Percentiles rank a stretch among this genome's conserved stretches.
These are phyloP conservation scores for Mycena epipterygia DNA, from an alignment of 768 basidiomycete genomes.

Conservation along the genomic window DNA sequence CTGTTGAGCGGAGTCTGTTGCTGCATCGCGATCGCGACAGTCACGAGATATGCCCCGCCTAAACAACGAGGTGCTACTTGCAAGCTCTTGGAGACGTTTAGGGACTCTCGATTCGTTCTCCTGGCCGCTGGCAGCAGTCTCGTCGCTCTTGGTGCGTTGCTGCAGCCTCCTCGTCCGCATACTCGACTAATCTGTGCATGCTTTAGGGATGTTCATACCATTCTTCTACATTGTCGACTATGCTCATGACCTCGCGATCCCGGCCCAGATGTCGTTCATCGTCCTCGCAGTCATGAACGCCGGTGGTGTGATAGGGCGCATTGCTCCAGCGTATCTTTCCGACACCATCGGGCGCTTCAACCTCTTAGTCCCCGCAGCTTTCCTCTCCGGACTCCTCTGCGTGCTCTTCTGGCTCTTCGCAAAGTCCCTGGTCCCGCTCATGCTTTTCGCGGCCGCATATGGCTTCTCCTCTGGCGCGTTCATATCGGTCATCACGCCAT, in stretches of 20 bases:
- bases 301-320: conserved; percentile 74
- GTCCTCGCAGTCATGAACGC: conserved; percentile 79
- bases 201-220: conserved; percentile 76
- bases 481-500: conserved; percentile 76
- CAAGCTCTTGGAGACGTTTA: conserved; percentile 51
- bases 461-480: conserved; percentile 79
- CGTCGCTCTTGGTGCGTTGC: conserved; percentile 69
- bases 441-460: conserved; percentile 67
- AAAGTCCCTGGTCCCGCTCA: conserved; percentile 53
- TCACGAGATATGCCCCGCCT: conserved; percentile 51
- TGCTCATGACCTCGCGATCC: conserved; percentile 58
- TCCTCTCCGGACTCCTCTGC: conserved; percentile 72
- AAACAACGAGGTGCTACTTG: conserved; percentile 46
- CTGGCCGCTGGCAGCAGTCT: conserved; percentile 68
- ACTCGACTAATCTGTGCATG: neutral
- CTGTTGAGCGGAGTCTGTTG: conserved; percentile 60
- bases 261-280: conserved; percentile 60
- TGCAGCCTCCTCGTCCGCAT: neutral
- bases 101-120: conserved; percentile 66
- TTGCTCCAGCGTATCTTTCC: conserved; percentile 73
- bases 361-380: conserved; percentile 72
- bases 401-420: conserved; percentile 71
- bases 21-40: conserved; percentile 63
- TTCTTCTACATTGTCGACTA: conserved; percentile 79
- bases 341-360: conserved; percentile 79